phyloP scores from a whole-genome alignment of 2,329 filamentous ascomycete genomes.

The Thelonectria olida region DNA sequence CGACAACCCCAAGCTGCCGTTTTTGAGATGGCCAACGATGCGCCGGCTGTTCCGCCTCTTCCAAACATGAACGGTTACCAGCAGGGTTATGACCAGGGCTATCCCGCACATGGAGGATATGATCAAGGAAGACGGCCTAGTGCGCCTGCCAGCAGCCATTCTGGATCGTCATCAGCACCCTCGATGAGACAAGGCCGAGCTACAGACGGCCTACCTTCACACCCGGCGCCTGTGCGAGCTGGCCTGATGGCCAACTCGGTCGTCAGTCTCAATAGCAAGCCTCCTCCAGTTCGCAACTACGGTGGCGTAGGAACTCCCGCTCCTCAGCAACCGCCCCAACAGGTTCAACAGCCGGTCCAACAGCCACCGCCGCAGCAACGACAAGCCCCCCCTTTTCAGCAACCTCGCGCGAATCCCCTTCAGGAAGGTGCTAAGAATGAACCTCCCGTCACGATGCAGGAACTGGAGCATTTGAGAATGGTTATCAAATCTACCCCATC shows the following conservation, averaged over 20 bases:
- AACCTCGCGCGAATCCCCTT: constrained; percentile 36
- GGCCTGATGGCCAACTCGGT: constrained; percentile 69
- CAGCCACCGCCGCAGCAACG: constrained; percentile 38
- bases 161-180: constrained; percentile 1
- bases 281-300: constrained; percentile 67
- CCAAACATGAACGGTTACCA: constrained; percentile 46
- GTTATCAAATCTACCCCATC: constrained; percentile 75
- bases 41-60: constrained; percentile 63
- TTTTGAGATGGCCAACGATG: constrained; percentile 77
- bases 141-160: constrained; percentile 39
- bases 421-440: constrained; percentile 43
- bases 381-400: constrained; percentile 37
- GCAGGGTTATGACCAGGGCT: constrained; percentile 38
- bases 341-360: constrained; percentile 38
- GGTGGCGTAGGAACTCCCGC: constrained; percentile 55
- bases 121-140: constrained; percentile 44
- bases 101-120: constrained; percentile 34
- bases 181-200: constrained; percentile 43
- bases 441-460: constrained; percentile 74
- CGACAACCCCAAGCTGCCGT: constrained; percentile 72
- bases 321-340: constrained; percentile 37
- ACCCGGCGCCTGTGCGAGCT: constrained; percentile 70
- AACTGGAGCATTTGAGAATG: constrained; percentile 79
- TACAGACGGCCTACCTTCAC: constrained; percentile 62
- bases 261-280: constrained; percentile 64